A percentile compares a stretch with the other conserved stretches of the same genome.
Evolutionary conservation across 192 early-diverging fungal genomes (phyloP).

Genomic region (Backusella tuberculispora): DNA sequence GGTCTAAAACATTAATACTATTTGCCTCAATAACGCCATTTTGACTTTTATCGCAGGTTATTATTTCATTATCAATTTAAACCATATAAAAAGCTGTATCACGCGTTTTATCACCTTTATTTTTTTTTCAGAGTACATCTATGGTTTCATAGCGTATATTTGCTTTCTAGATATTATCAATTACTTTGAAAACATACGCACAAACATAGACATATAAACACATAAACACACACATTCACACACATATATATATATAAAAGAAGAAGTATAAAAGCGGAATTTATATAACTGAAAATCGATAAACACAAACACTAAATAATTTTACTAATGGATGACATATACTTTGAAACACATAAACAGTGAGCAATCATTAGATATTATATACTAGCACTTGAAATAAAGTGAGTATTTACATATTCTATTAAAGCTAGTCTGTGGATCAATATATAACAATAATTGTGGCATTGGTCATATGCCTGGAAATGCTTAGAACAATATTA

Average conservation of each 20-base stretch:
- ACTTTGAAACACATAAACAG: not conserved
- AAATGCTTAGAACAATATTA: not conserved
- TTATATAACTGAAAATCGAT: not conserved
- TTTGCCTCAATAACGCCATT: not conserved
- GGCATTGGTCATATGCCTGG: conserved; percentile 1
- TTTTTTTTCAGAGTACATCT: not conserved
- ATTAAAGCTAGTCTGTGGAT: not conserved
- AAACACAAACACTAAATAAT: not conserved
- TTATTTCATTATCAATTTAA: not conserved
- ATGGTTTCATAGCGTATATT: not conserved
- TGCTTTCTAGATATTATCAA: not conserved
- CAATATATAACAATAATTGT: not conserved
- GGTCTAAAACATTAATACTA: not conserved
- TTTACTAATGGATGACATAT: not conserved
- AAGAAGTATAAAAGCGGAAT: no score
- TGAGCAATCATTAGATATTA: not conserved
- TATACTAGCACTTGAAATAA: not conserved
- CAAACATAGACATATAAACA: no score
- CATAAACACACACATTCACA: no score
- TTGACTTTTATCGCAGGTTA: not conserved
- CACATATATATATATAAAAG: no score
- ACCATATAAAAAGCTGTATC: not conserved
- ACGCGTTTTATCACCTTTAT: not conserved
- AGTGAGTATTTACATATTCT: not conserved
- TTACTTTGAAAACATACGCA: no score